Evolutionary conservation across 108 stramenopile species (phyloP).

Genomic region (Seminavis robusta): DNA sequence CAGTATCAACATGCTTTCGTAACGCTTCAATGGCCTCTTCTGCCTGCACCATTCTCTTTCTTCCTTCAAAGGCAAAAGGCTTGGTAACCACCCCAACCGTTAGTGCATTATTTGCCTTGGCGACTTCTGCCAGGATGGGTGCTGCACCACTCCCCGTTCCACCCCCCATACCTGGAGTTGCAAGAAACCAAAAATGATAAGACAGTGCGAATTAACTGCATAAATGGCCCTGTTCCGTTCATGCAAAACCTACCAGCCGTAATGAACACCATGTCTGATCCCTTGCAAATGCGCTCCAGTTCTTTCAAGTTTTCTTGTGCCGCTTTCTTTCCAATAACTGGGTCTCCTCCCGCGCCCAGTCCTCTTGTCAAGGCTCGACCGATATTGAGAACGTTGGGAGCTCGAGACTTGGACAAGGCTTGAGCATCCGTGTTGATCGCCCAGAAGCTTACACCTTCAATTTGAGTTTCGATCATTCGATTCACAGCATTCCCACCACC

Average conservation of each 20-base stretch:
- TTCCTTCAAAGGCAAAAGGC: conserved; percentile 81
- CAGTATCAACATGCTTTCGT: conserved; percentile 61
- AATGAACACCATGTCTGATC: conserved; percentile 68
- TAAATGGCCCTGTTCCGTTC: background rate
- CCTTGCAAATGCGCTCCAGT: conserved; percentile 39
- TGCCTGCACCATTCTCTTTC: conserved; percentile 57
- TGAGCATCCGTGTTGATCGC: conserved; percentile 78
- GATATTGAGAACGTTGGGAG: conserved; percentile 47
- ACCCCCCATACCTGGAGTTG: conserved; percentile 59
- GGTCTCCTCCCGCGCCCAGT: conserved; percentile 72
- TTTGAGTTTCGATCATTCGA: conserved; percentile 63
- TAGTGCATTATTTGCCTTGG: conserved; percentile 50
- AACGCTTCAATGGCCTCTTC: conserved; percentile 41
- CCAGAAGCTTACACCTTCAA: conserved; percentile 68
- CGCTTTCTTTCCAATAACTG: conserved; percentile 27
- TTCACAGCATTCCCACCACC: conserved; percentile 58
- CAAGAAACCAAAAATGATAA: background rate
- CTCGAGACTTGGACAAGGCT: conserved; percentile 40
- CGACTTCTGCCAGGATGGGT: conserved; percentile 73
- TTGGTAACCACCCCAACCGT: conserved; percentile 84
- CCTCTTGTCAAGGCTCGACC: conserved; percentile 64
- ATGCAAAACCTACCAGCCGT: conserved; percentile 18
- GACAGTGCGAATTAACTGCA: background rate
- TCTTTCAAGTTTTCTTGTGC: conserved; percentile 57
- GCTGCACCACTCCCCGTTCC: conserved; percentile 82